Evolutionary conservation across 352 stramenopile species (phyloP).

Genomic region (Pythium phragmitis): DNA sequence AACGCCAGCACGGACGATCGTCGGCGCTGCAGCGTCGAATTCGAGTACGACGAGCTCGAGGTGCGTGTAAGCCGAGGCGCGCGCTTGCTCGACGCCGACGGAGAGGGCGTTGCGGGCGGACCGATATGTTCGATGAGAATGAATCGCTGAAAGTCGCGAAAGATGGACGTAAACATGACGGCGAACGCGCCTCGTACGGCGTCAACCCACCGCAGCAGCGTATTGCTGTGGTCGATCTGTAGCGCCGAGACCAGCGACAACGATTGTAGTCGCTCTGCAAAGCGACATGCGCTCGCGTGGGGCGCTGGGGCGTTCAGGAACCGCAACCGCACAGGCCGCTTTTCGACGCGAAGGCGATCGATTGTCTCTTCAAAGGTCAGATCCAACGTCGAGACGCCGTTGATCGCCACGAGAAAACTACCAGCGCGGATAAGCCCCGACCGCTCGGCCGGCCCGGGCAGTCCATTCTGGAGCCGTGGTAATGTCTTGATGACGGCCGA

Average conservation of each 20-base stretch:
- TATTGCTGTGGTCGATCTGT: slow-evolving; percentile 43
- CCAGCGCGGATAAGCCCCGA: slow-evolving; percentile 48
- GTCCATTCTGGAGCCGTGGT: slow-evolving; percentile 51
- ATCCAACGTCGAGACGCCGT: slow-evolving; percentile 61
- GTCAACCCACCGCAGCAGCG: slow-evolving; percentile 60
- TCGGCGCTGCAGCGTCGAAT: slow-evolving; percentile 24
- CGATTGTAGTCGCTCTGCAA: slow-evolving; percentile 54
- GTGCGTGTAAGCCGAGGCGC: not conserved
- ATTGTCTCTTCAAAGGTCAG: slow-evolving; percentile 68
- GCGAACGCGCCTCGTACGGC: slow-evolving; percentile 56
- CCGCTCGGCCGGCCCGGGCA: slow-evolving; percentile 58
- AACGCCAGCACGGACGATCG: slow-evolving; percentile 50
- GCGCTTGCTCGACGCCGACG: slow-evolving; percentile 3
- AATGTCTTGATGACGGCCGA: slow-evolving; percentile 74
- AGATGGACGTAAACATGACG: slow-evolving; percentile 61
- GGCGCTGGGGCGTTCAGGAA: slow-evolving; percentile 56
- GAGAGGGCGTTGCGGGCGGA: not conserved
- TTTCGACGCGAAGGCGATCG: slow-evolving; percentile 42
- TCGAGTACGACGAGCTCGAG: slow-evolving; percentile 8
- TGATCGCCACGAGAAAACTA: slow-evolving; percentile 72
- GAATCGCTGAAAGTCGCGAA: slow-evolving; percentile 51
- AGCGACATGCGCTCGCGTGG: slow-evolving; percentile 54
- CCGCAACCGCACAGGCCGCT: slow-evolving; percentile 54
- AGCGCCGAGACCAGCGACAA: slow-evolving; percentile 52
- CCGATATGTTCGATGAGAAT: slow-evolving; percentile 42